Conservation (phyloP, 116 monocot species). For the Thalassia testudinum region DNA sequence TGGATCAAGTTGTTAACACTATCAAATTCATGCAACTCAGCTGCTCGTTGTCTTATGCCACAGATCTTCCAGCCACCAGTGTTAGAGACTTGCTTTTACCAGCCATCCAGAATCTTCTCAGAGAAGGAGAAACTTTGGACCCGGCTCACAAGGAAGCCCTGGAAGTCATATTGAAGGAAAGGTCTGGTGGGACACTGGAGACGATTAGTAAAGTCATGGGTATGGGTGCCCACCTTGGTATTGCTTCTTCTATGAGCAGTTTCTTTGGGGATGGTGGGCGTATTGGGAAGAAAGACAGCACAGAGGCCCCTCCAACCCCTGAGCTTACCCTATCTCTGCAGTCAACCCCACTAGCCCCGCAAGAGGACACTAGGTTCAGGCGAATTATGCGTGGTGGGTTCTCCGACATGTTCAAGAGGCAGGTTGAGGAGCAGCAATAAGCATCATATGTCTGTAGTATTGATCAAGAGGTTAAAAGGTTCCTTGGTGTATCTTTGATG, state of each 20-base stretch:
- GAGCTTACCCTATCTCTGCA: slow-evolving; percentile 9
- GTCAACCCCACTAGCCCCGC: slow-evolving; percentile 7
- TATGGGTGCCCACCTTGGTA: slow-evolving; percentile 82
- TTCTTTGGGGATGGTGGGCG: slow-evolving; percentile 75
- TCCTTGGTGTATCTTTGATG: no score
- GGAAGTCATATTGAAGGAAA: slow-evolving; percentile 84
- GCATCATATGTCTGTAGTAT: not conserved
- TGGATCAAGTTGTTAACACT: no score
- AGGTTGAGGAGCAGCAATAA: slow-evolving; percentile 52
- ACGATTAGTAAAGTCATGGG: slow-evolving; percentile 85
- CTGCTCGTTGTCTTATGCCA: not conserved
- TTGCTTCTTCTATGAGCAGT: slow-evolving; percentile 81
- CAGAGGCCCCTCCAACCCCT: not conserved
- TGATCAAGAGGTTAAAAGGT: no score
- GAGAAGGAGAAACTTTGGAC: slow-evolving; percentile 72
- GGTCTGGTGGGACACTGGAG: slow-evolving; percentile 74
- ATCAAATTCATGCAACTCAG: not conserved
- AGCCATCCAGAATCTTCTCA: slow-evolving; percentile 78
- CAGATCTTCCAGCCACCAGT: slow-evolving; percentile 61
- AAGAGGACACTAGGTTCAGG: slow-evolving; percentile 62
- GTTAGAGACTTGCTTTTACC: slow-evolving; percentile 65
- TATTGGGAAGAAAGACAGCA: slow-evolving; percentile 45
- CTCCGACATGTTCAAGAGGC: slow-evolving; percentile 62
- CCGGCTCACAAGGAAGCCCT: slow-evolving; percentile 96
- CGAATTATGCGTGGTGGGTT: slow-evolving; percentile 75